Percentiles rank a stretch among this genome's conserved stretches.
Evolutionary conservation across 768 basidiomycete genomes (phyloP).

Genomic region (Rhodotorula paludigena): DNA sequence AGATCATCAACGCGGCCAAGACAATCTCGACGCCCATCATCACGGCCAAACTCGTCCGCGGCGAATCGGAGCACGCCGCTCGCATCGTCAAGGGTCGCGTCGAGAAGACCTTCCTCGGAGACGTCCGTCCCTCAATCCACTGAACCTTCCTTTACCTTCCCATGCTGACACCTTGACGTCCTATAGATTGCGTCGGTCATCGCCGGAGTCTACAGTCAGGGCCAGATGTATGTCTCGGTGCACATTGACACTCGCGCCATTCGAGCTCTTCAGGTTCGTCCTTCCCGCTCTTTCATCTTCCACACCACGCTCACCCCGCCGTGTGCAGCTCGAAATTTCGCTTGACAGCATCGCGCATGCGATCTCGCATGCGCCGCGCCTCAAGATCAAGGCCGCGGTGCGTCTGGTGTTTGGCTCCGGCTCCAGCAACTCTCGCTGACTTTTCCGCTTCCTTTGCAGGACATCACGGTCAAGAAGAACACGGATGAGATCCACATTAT

Average conservation of each 20-base stretch:
- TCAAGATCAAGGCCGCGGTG: constrained; percentile 87
- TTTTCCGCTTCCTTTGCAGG: constrained; percentile 6
- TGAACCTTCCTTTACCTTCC: constrained; percentile 47
- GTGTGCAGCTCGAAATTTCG: constrained; percentile 78
- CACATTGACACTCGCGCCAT: constrained; percentile 86
- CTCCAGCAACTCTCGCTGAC: no score
- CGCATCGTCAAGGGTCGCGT: constrained; percentile 94
- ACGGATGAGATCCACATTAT: constrained; percentile 50
- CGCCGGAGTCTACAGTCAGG: constrained; percentile 92
- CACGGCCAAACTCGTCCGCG: constrained; percentile 83
- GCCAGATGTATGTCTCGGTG: constrained; percentile 86
- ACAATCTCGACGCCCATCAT: constrained; percentile 96
- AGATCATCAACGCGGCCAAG: constrained; percentile 99
- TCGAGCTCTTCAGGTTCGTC: constrained; percentile 71
- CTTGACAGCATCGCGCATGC: constrained; percentile 90
- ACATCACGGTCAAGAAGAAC: constrained; percentile 45
- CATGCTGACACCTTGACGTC: background rate
- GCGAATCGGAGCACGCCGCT: constrained; percentile 76
- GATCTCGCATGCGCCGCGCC: constrained; percentile 74
- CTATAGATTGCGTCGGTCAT: constrained; percentile 77
- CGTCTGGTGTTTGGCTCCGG: no score
- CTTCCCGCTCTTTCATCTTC: background rate
- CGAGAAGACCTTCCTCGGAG: constrained; percentile 89
- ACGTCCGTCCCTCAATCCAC: constrained; percentile 55
- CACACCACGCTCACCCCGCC: background rate